Base-by-base conservation (phyloP, 768 basidiomycete genomes). In the Lepiota venenata region DNA sequence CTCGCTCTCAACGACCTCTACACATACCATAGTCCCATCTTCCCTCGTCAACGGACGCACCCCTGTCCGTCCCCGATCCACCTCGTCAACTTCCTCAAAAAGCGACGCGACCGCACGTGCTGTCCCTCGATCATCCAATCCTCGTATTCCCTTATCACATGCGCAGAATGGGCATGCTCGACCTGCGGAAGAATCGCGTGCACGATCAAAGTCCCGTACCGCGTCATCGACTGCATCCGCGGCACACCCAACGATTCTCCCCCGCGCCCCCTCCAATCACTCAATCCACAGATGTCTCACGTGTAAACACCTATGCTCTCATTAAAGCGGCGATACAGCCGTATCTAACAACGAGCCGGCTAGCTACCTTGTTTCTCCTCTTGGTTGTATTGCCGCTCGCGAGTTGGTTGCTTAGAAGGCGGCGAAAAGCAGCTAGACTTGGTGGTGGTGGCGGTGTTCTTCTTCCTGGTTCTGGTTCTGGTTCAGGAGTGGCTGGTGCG, bases 1-100 rank as follows among this genome's bases (percentile, higher is more conserved):
- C 0, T 86, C 87, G 3, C 71, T 85, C 27, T 89, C 88, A 0
- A 88, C 86, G 7, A 76, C 80, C 2, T 90, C 88, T 0, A 88
- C 84, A 21, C 85, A 84, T 58, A 91, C 89, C 3, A 76, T 83
- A 2, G 83, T 87, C 18, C 88, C 87, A 14, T 62, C 70, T 1
- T 74, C 76, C 37, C 75, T 71, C 18, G 2, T 27, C 11, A 48
- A 48, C 32, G 53, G 53, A 3, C 25, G 35, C 5, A 11, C 29
- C 7, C 60, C 1, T 35, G 66, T 64, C 6, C 42, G 18, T 61
- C 54, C 32, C 67, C 56, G 51, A 63, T 59, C 68, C 54, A 53
- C 70, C 41, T 68, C 72, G 16, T 68, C 72, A n/a, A 59, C 58
- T 21, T 75, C 75, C 29, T 66, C 70, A 3, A 62, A 66, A 18